Evolutionary conservation across 192 early-diverging fungal genomes (phyloP).

Genomic region (Umbelopsis vinacea): DNA sequence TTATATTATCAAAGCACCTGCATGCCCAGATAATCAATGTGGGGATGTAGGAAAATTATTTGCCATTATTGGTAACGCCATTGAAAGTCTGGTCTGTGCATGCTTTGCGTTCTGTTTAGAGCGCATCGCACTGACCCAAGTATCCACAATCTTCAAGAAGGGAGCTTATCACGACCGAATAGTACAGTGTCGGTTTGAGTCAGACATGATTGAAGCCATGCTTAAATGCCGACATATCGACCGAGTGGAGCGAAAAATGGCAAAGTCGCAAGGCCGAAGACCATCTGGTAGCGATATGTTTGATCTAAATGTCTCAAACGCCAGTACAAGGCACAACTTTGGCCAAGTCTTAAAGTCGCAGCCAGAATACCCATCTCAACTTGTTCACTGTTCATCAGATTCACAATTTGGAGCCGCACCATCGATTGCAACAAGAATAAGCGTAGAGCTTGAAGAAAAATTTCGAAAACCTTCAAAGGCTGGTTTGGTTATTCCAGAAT

Average conservation of each 20-base stretch:
- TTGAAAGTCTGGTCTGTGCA: conserved; percentile 8
- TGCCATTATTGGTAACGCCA: conserved; percentile 1
- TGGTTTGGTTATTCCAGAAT: neutral
- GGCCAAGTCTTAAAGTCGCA: neutral
- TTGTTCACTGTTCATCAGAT: conserved; percentile 1
- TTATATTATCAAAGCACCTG: neutral
- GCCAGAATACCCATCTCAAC: conserved; percentile 9
- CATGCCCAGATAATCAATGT: conserved; percentile 1
- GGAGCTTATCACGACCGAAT: neutral
- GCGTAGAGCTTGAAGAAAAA: conserved; percentile 8
- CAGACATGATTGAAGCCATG: conserved; percentile 15
- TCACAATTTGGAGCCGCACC: neutral
- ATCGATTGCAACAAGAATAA: conserved; percentile 1
- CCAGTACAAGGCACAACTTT: neutral
- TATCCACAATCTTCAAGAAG: conserved; percentile 15
- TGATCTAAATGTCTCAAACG: neutral
- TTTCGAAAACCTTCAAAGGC: conserved; percentile 2
- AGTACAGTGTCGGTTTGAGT: neutral
- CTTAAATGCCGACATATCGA: conserved; percentile 20
- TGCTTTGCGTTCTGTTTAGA: conserved; percentile 12
- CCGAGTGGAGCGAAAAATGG: conserved; percentile 3
- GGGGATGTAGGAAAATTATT: neutral
- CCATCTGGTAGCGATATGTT: neutral
- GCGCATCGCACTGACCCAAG: neutral
- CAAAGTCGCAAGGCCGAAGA: neutral